Conservation (phyloP, 2,329 filamentous ascomycete species). For the Emergomyces pasteurianus region DNA sequence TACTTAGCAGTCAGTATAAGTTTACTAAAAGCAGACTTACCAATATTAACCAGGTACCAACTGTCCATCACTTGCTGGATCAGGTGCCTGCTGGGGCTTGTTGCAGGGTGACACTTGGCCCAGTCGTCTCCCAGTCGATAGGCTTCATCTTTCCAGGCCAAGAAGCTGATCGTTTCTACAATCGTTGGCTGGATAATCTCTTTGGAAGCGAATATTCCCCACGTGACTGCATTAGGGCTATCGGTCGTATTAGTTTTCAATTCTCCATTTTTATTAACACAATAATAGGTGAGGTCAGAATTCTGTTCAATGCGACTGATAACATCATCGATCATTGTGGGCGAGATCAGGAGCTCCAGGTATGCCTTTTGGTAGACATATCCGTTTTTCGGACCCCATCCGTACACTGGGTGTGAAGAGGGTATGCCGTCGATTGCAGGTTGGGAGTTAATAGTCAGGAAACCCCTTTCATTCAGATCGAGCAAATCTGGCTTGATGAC, state of each 20-base stretch:
- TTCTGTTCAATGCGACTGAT: conserved; percentile 65
- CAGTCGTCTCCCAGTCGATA: conserved; percentile 87
- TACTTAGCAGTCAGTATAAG: not conserved
- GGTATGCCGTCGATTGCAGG: conserved; percentile 85
- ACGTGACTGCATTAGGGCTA: conserved; percentile 94
- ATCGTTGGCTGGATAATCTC: conserved; percentile 99
- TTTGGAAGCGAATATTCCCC: conserved; percentile 97
- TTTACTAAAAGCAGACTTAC: conserved; percentile 40
- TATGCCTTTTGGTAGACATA: conserved; percentile 99
- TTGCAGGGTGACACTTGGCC: conserved; percentile 76
- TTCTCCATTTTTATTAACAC: conserved; percentile 71
- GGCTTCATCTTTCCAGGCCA: conserved; percentile 98
- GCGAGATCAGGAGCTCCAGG: conserved; percentile 77
- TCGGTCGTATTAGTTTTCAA: conserved; percentile 73
- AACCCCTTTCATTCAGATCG: conserved; percentile 69
- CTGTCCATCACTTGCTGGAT: conserved; percentile 75
- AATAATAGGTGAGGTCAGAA: conserved; percentile 83
- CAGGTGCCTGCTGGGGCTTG: conserved; percentile 63
- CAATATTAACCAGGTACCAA: conserved; percentile 93
- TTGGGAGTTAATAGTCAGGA: conserved; percentile 95
- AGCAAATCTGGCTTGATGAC: conserved; percentile 66
- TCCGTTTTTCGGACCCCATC: conserved; percentile 89
- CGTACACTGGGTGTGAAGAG: conserved; percentile 74
- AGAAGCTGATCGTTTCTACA: conserved; percentile 91
- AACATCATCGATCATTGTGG: conserved; percentile 64